Percentiles rank a stretch among this genome's conserved stretches.
phyloP scores from a whole-genome alignment of 768 basidiomycete species.

The Paxillus ammoniavirescens region DNA sequence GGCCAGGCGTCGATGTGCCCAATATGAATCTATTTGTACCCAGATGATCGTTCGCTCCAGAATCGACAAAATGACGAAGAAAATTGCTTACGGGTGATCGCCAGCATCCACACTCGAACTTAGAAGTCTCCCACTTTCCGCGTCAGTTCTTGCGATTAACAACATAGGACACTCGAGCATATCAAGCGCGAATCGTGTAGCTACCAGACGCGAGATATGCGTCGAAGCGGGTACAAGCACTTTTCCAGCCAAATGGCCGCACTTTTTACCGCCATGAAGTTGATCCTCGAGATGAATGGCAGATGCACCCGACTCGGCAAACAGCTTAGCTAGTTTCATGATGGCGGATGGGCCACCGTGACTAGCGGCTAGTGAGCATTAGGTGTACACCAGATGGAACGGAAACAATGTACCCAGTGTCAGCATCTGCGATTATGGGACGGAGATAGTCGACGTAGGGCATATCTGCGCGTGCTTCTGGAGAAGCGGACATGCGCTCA shows the following conservation, averaged over 20 bases:
- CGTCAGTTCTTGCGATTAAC: slow-evolving; percentile 89
- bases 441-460: slow-evolving; percentile 85
- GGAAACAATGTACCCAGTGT: slow-evolving; percentile 69
- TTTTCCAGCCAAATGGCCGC: slow-evolving; percentile 89
- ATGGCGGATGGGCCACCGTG: slow-evolving; percentile 92
- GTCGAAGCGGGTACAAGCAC: slow-evolving; percentile 89
- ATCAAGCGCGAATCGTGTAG: slow-evolving; percentile 89
- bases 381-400: not conserved
- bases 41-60: slow-evolving; percentile 7
- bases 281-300: slow-evolving; percentile 95
- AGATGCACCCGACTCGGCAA: slow-evolving; percentile 92
- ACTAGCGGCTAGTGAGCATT: slow-evolving; percentile 37
- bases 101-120: slow-evolving; percentile 78
- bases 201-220: slow-evolving; percentile 80
- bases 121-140: slow-evolving; percentile 82
- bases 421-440: slow-evolving; percentile 93
- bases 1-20: slow-evolving; percentile 52
- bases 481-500: slow-evolving; percentile 66
- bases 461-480: slow-evolving; percentile 65
- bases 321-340: slow-evolving; percentile 92
- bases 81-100: slow-evolving; percentile 60
- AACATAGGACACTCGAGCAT: slow-evolving; percentile 86
- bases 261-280: slow-evolving; percentile 93
- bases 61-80: slow-evolving; percentile 6
- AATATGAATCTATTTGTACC: slow-evolving; percentile 52